Base-by-base conservation (phyloP, 2,329 filamentous ascomycete species). In the Furcasterigmium furcatum region DNA sequence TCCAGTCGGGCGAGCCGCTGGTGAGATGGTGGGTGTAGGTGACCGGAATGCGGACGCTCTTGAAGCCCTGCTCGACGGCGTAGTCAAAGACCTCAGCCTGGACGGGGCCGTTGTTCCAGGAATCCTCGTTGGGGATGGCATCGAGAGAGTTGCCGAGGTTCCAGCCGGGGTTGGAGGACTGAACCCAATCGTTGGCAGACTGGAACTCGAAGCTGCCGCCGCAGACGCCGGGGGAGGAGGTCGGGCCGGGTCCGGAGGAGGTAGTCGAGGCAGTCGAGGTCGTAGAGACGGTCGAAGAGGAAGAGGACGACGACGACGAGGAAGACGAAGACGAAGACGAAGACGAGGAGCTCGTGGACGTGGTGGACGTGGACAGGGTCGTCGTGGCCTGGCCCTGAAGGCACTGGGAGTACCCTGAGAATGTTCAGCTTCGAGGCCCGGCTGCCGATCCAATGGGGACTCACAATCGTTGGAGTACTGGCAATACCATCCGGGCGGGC, bases 131-230 rank as follows among this genome's bases (percentile, higher is more conserved):
- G 5, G 49, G 49, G 10, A 51, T 42, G 13, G 49, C 49, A n/a
- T 51, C 80, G 24, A 83, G 67, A 0, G 77, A 80, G 46, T 83
- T 83, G 9, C 79, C 80, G 9, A 82, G 53, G 51, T 82, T 83
- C 79, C 79, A 83, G 8, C 79, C 79, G 1, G 77, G 73, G 41
- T 75, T 75, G 34, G 80, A 64, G 9, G 64, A 68, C 5, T 66
- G 64, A 40, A 80, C 52, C 38, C 58, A 79, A 3, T 70, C 60
- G 1, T 64, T 58, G 0, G 75, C 76, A 1, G 73, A 67, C 39
- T 78, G 66, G 4, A 65, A 56, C 3, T 58, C 58, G 55, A 77
- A 79, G 6, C 62, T 65, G 2, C 66, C 66, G 2, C 60, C 59
- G 49, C 73, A 77, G 18, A 29, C 40, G 9, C 32, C 41, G n/a